Conservation (phyloP, 768 basidiomycete species). For the Mycena vitilis region DNA sequence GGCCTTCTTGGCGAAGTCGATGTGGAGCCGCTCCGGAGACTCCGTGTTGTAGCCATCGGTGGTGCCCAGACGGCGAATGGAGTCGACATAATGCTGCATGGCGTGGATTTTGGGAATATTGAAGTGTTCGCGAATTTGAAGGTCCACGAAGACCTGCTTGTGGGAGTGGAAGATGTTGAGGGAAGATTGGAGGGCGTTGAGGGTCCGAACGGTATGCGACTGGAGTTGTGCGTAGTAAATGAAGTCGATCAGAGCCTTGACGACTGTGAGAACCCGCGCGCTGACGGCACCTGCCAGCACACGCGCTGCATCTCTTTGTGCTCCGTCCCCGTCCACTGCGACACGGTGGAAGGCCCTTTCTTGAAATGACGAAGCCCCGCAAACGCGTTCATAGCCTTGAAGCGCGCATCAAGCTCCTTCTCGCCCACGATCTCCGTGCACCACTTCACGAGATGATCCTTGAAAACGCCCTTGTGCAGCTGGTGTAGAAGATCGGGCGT, state of each 20-base stretch:
- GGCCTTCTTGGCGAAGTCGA: constrained; percentile 8
- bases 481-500: not conserved
- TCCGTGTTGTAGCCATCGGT: constrained; percentile 1
- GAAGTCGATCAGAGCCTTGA: constrained; percentile 5
- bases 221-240: constrained; percentile 10
- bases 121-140: not conserved
- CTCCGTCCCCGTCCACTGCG: constrained; percentile 2
- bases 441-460: constrained; percentile 2
- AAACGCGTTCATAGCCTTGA: constrained; percentile 8
- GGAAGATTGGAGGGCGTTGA: not conserved
- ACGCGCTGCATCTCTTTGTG: constrained; percentile 3
- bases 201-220: not conserved
- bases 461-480: constrained; percentile 11
- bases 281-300: constrained; percentile 4
- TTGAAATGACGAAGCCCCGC: not conserved
- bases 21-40: constrained; percentile 2
- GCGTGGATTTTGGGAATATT: constrained; percentile 8
- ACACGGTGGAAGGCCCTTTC: not conserved
- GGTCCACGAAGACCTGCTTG: constrained; percentile 2
- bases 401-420: not conserved
- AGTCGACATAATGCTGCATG: constrained; percentile 2
- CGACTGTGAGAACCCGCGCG: constrained; percentile 1
- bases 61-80: not conserved
- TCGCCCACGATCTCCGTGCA: not conserved
- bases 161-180: not conserved